Percentiles rank a stretch among this genome's conserved stretches.
phyloP scores from a whole-genome alignment of 1,284 basidiomycete species.

The Cryptococcus neoformans region DNA sequence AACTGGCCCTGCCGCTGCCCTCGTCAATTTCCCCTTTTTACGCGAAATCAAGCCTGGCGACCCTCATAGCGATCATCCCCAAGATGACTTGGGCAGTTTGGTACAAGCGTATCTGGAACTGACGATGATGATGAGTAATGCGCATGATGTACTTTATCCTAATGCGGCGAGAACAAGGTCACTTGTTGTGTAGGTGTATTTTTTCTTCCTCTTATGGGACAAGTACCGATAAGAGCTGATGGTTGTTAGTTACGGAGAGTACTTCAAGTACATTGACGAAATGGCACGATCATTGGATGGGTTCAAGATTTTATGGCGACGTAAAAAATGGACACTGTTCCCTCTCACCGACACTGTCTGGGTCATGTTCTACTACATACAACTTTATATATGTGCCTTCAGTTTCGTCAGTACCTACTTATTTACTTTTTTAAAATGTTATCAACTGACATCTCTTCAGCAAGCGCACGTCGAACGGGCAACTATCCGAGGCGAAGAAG shows the following conservation, averaged over 20 bases:
- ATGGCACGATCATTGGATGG: slow-evolving; percentile 44
- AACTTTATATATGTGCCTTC: slow-evolving; percentile 48
- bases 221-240: background rate
- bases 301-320: slow-evolving; percentile 43
- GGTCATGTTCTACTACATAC: slow-evolving; percentile 45
- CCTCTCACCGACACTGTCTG: slow-evolving; percentile 41
- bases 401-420: slow-evolving; percentile 38
- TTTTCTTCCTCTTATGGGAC: background rate
- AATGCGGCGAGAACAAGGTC: slow-evolving; percentile 43
- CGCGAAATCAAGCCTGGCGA: slow-evolving; percentile 23
- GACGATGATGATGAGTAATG: slow-evolving; percentile 48
- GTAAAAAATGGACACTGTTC: slow-evolving; percentile 42
- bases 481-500: slow-evolving; percentile 41
- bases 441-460: slow-evolving; percentile 17
- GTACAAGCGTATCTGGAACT: slow-evolving; percentile 48
- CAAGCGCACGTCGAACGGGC: slow-evolving; percentile 50
- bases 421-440: background rate
- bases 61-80: slow-evolving; percentile 15
- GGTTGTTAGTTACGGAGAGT: slow-evolving; percentile 32
- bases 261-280: slow-evolving; percentile 49
- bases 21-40: slow-evolving; percentile 45
- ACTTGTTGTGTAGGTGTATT: slow-evolving; percentile 33
- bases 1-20: slow-evolving; percentile 44
- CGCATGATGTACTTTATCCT: slow-evolving; percentile 49
- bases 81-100: slow-evolving; percentile 44